Base-by-base conservation (phyloP, 352 stramenopile species). In the Hyphochytrium catenoides region DNA sequence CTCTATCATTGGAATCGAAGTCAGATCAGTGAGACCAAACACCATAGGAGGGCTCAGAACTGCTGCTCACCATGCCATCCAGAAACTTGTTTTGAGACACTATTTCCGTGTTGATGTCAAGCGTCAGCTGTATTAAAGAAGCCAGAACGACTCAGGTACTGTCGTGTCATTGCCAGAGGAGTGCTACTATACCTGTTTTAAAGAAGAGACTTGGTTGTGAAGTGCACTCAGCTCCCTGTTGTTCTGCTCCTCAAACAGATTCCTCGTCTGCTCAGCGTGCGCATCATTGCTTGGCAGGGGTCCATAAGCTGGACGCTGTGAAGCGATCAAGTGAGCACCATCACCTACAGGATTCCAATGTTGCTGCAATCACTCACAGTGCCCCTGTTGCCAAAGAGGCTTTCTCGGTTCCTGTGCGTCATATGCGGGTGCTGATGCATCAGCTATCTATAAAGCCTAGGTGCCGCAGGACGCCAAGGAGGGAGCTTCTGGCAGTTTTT, bases 171-270 rank as follows among this genome's bases (percentile, higher is more conserved):
- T 8, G 9, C 32, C 5, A 14, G 9, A 12, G 26, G 21, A n/a
- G 6, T 26, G 1, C 17, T 24, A 24, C 15, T 44, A 20, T 25
- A 84, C 69, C 60, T 75, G 60, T 44, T 81, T 81, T 22, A 84
- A 43, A 43, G 78, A 59, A 36, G 59, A 72, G 44, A 81, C 79
- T 53, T 84, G 69, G 46, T 81, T 52, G 43, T 66, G 79, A 43
- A 84, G 47, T 41, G 81, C 66, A 46, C 63, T 77, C 36, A 84
- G 78, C 43, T 84, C 64, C 46, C 81, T 67, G 22, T 84, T 67
- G 27, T 84, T 84, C 32, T 84, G 69, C 26, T 81, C 69, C 33
- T 84, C 69, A 21, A 81, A 48, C 21, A 84, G 50, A 22, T 59
- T 47, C 40, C 72, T 69, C 8, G 66, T 67, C 26, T 84, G 69